Evolutionary conservation across 768 basidiomycete genomes (phyloP), one percentile per base, ranked within the genome.

Genomic region (Macrocybe gigantea): DNA sequence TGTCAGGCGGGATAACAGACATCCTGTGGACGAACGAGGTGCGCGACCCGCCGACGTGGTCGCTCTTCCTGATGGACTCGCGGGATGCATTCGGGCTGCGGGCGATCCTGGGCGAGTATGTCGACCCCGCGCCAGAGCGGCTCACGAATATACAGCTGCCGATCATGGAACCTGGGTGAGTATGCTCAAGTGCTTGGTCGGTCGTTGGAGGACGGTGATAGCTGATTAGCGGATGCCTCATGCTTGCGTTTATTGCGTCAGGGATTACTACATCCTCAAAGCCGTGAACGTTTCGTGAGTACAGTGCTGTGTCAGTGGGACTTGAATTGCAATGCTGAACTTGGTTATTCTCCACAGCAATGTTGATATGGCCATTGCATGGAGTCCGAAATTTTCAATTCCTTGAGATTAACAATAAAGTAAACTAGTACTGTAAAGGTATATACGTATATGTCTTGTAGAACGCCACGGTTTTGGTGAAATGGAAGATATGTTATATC

Each of bases 241-340:
- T n/a, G 13, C 42, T 44, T 13, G 35, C 6, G 9, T 10, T 34
- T 8, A 31, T 33, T 31, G 8, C 29, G 32, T 10, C 42, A 51
- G 45, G 8, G 49, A 50, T 33, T 15, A 14, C 11, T 37, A 41
- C 29, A 13, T 38, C 14, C n/a, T 53, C 22, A 49, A 44, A 33
- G 52, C 52, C 8, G 52, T 53, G 32, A 49, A 53, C 35, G 44
- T 46, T 22, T 45, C 48, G 52, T 53, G 37, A 49, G 52, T n/a
- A 41, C 8, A 11, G 31, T 22, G 15, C 34, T 14, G 10, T 37
- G 34, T 11, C 32, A 41, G 12, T 13, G 12, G 15, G 11, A n/a
- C 8, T 34, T 22, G 44, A 10, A 29, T 8, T 41, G 6, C 29
- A 33, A 6, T 46, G 14, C 9, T 41, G 29, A 50, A 30, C 12